Base-by-base conservation (phyloP, 2,329 filamentous ascomycete species). In the Incumbomyces delicatus region DNA sequence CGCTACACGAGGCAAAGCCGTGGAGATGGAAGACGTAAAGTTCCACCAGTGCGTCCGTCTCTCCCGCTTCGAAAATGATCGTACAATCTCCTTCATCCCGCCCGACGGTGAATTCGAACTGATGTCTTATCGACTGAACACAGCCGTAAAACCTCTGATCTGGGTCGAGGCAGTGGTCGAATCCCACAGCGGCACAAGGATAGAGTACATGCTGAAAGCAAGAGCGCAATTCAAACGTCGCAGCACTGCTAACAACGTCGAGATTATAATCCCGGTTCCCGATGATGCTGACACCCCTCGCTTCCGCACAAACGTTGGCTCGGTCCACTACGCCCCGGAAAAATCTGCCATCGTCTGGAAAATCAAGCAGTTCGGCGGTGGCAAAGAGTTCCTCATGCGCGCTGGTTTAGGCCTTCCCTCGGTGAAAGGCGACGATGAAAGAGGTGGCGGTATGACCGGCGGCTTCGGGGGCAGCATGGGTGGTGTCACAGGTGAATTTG, bases 21-120 rank as follows among this genome's bases (percentile, higher is more conserved):
- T 98, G 53, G 92, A 98, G 70, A 98, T 98, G 92, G 92, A 98
- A 62, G 92, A 98, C 59, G 92, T 98, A 67, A 98, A 98, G 62
- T 98, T 98, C 67, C 92, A 98, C 69, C 92, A 98, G 66, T 98
- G 92, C 63, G 92, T 98, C 54, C 81, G 92, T 53, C 76, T 98
- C 54, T 94, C 88, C 40, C 80, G 92, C 56, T 98, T 98, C 69
- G 92, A 98, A 67, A 98, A 96, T 67, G 92, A 98, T 72, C 77
- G 92, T 50, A 98, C 92, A 32, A 98, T 98, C 69, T 95, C 87
- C 63, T 98, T 98, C 67, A 96, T 98, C 58, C 92, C 92, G 1
- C 92, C 92, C 10, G 92, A 98, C 63, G 92, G 92, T 63, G 92
- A 98, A 66, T 98, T 98, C 63, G 92, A 98, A 72, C 79, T 98